A percentile compares a stretch with the other conserved stretches of the same genome.
These are phyloP conservation scores for Vinca minor DNA, from an alignment of 257 asterid genomes.

Conservation along the genomic window DNA sequence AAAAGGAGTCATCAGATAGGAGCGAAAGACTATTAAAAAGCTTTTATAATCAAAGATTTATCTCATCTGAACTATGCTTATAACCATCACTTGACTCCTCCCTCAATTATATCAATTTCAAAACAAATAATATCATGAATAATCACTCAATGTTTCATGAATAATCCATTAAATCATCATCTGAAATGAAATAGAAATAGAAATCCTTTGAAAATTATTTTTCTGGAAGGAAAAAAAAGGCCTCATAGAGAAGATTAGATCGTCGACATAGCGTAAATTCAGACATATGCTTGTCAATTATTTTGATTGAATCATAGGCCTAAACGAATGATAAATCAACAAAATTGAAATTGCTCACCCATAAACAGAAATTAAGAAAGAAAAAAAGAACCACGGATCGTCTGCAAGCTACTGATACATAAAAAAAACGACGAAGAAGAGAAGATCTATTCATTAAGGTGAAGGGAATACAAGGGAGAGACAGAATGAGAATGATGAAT, in stretches of 20 bases:
- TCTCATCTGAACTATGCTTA: slow-evolving; percentile 35
- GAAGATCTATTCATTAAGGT: too few species aligned
- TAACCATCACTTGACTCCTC: slow-evolving; percentile 21
- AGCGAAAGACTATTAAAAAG: slow-evolving; percentile 30
- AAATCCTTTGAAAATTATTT: too few species aligned
- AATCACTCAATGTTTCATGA: slow-evolving; percentile 10
- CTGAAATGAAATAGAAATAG: background rate
- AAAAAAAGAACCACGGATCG: background rate
- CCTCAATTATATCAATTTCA: too few species aligned
- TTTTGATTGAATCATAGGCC: slow-evolving; percentile 26
- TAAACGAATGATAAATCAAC: too few species aligned
- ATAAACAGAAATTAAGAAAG: too few species aligned
- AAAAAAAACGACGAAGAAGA: background rate
- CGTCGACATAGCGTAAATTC: slow-evolving; percentile 28
- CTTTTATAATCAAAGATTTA: slow-evolving; percentile 17
- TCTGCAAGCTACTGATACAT: too few species aligned
- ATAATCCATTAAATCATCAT: slow-evolving; percentile 5
- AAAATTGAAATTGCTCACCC: too few species aligned
- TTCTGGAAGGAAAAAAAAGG: too few species aligned
- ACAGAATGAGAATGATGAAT: too few species aligned
- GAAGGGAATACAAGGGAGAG: too few species aligned
- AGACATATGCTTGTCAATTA: slow-evolving; percentile 40
- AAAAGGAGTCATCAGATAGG: slow-evolving; percentile 26
- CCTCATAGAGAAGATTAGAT: slow-evolving; percentile 48
- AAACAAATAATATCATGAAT: background rate